phyloP scores from a whole-genome alignment of 805 yeast species.

The Brettanomyces anomalus region DNA sequence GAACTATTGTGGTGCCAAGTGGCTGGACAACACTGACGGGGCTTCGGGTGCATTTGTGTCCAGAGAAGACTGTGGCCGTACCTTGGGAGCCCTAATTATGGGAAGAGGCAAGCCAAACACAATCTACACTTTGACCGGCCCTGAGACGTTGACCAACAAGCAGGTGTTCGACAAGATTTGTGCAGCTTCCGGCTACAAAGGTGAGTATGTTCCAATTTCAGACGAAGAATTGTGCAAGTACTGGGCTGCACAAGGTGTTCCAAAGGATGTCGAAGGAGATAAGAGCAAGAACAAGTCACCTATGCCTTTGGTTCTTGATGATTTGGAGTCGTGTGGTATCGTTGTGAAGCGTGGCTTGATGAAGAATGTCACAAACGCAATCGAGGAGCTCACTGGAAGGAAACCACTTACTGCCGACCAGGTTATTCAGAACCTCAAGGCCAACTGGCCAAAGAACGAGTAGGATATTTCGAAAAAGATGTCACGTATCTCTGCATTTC shows the following conservation, averaged over 20 bases:
- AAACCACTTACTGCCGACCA: constrained; percentile 1
- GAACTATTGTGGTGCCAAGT: constrained; percentile 5
- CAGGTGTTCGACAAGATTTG: constrained; percentile 5
- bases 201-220: constrained; percentile 5
- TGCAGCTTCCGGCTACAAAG: constrained; percentile 7
- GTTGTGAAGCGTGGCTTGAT: constrained; percentile 4
- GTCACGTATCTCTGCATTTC: no score
- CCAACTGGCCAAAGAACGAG: constrained; percentile 3
- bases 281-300: constrained; percentile 4
- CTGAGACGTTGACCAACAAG: constrained; percentile 5
- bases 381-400: constrained; percentile 3
- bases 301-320: constrained; percentile 3
- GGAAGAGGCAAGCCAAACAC: constrained; percentile 7
- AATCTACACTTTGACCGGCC: constrained; percentile 5
- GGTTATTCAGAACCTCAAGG: neutral
- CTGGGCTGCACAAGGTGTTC: constrained; percentile 6
- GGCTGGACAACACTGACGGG: constrained; percentile 6
- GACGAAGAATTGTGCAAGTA: constrained; percentile 6
- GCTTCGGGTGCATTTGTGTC: constrained; percentile 5
- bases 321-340: constrained; percentile 3
- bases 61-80: constrained; percentile 7
- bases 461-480: neutral
- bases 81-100: constrained; percentile 4
- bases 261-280: constrained; percentile 3
- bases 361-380: constrained; percentile 2